Evolutionary conservation across 169 alveolate species (phyloP).

Genomic region (Cryptosporidium ryanae): DNA sequence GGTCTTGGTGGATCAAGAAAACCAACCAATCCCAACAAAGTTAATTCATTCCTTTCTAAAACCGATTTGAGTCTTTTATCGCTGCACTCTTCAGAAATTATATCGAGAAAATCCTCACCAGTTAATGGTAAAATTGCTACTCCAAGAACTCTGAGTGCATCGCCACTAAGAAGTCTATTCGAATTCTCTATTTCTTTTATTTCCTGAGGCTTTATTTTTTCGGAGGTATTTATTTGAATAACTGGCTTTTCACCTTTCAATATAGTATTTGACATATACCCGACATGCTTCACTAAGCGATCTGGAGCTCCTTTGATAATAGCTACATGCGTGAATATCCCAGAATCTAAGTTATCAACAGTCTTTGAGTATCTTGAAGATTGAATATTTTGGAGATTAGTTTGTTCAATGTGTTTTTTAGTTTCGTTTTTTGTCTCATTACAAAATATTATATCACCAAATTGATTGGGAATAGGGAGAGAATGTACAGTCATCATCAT

Average conservation of each 20-base stretch:
- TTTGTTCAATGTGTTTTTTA: conserved; percentile 6
- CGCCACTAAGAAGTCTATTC: conserved; percentile 81
- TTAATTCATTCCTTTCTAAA: conserved; percentile 72
- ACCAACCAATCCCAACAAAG: conserved; percentile 87
- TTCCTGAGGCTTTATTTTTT: conserved; percentile 36
- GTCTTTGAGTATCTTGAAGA: conserved; percentile 23
- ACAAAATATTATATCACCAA: conserved; percentile 76
- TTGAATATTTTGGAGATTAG: neutral
- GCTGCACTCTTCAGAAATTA: conserved; percentile 82
- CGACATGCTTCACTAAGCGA: conserved; percentile 71
- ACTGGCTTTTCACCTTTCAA: conserved; percentile 12
- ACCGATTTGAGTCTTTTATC: conserved; percentile 84
- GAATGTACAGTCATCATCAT: conserved; percentile 90
- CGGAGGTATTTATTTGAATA: conserved; percentile 24
- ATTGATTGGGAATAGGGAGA: conserved; percentile 77
- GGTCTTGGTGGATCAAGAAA: conserved; percentile 96
- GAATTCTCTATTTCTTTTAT: conserved; percentile 62
- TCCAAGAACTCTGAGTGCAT: conserved; percentile 89
- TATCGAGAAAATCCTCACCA: conserved; percentile 78
- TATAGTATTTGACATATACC: conserved; percentile 38
- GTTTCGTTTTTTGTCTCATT: conserved; percentile 1
- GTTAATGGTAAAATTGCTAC: conserved; percentile 87
- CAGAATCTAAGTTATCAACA: conserved; percentile 65
- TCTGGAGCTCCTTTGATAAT: conserved; percentile 93
- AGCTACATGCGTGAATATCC: conserved; percentile 86